Conservation (phyloP, 148 eudicot genomes). For the Persicaria maculosa region DNA sequence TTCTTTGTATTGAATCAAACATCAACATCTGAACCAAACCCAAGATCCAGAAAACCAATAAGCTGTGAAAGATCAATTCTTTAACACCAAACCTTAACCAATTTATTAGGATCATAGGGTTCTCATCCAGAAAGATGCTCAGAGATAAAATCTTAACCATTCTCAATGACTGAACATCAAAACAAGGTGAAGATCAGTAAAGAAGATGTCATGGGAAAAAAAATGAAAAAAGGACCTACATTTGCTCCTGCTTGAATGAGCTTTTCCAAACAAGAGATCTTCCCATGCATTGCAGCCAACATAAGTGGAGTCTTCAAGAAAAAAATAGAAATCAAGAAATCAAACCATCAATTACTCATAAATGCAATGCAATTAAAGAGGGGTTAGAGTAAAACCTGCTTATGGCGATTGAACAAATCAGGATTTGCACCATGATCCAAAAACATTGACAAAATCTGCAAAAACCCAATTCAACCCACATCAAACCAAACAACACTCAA, state of each 20-base stretch:
- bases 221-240: slow-evolving; percentile 14
- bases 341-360: neutral
- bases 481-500: neutral
- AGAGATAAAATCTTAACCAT: neutral
- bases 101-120: no score
- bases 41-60: neutral
- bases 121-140: neutral
- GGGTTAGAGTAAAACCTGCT: slow-evolving; percentile 19
- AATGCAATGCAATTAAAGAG: neutral
- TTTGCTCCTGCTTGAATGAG: slow-evolving; percentile 29
- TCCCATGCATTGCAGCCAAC: slow-evolving; percentile 30
- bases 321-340: neutral
- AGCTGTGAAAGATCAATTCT: neutral
- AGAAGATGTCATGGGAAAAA: no score
- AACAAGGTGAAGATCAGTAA: neutral
- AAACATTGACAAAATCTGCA: slow-evolving; percentile 23
- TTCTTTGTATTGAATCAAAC: slow-evolving; percentile 23
- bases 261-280: slow-evolving; percentile 24
- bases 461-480: neutral
- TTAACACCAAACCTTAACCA: slow-evolving; percentile 8
- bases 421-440: slow-evolving; percentile 24
- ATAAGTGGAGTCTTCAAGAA: slow-evolving; percentile 24
- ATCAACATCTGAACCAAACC: slow-evolving; percentile 22
- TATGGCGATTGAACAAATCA: slow-evolving; percentile 25
- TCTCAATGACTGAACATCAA: neutral